Base-by-base conservation (phyloP, 352 stramenopile genomes). In the Nothophytophthora sp. region DNA sequence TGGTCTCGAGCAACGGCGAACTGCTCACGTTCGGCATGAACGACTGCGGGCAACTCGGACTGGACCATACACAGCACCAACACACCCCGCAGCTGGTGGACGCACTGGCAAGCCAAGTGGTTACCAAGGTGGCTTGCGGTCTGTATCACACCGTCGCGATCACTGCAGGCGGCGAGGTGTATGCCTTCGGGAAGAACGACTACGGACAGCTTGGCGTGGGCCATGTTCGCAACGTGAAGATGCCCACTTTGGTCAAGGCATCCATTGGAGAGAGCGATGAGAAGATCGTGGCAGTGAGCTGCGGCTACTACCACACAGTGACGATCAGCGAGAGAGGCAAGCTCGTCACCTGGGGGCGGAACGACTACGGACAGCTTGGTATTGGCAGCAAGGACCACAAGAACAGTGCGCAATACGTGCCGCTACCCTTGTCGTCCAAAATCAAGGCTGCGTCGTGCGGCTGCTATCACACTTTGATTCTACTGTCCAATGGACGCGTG, bases 351-450 rank as follows among this genome's bases (percentile, higher is more conserved):
- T 95, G 85, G 81, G 86, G 86, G 1, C 60, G 83, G 15, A 95
- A 95, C 58, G 86, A 95, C 54, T 95, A 95, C 37, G 86, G 86
- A 0, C 86, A 95, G 46, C 62, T 95, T 4, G 86, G 86, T 5
- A 92, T 95, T 27, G 86, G 86, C 34, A 95, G 81, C 58, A 95
- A 95, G 55, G 83, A 95, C 5, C 86, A 95, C 63, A 92, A 92
- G 54, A 93, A 92, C 41, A 61, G 56, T 23, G 76, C 83, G 0
- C 86, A 95, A 45, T 84, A 73, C 23, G 86, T 94, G 0, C 86
- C 83, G 13, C 45, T 95, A 7, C 83, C 83, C n/a, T 57, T 90
- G 11, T 90, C 82, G 12, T 86, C 83, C 3, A 88, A 86, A 24
- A 88, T 94, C 23, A 77, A 70, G n/a, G 73, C 63, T 24, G 76